These are phyloP conservation scores for Fusarium pininemorale DNA, from an alignment of 2,329 filamentous ascomycete genomes.

Conservation along the genomic window DNA sequence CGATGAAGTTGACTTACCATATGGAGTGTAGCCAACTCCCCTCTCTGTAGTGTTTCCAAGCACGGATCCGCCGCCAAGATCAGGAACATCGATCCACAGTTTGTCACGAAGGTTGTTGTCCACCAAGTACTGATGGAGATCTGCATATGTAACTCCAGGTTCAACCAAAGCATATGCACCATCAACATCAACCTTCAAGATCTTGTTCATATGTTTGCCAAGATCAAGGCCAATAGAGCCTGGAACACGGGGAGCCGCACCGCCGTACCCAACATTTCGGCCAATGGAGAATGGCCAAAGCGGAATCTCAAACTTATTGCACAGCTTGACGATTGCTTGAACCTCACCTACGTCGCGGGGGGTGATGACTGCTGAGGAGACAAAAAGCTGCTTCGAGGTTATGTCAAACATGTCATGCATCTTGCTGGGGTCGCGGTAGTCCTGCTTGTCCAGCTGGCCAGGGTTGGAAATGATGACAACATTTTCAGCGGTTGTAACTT, in stretches of 20 bases:
- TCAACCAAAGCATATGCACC: constrained; percentile 27
- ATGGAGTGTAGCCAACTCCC: constrained; percentile 32
- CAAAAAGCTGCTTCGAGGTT: constrained; percentile 20
- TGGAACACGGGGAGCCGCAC: constrained; percentile 26
- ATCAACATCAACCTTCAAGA: constrained; percentile 27
- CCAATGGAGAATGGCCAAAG: constrained; percentile 35
- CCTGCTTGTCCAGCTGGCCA: constrained; percentile 4
- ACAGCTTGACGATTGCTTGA: constrained; percentile 10
- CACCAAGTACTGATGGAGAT: constrained; percentile 26
- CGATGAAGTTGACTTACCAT: not conserved
- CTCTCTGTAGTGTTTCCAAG: constrained; percentile 28
- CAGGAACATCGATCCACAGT: constrained; percentile 33
- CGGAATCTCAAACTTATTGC: constrained; percentile 29
- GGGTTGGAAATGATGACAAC: constrained; percentile 8
- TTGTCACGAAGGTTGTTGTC: constrained; percentile 24
- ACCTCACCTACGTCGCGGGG: constrained; percentile 28
- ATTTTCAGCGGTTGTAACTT: constrained; percentile 2
- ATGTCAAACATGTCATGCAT: constrained; percentile 35
- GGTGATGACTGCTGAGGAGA: constrained; percentile 24
- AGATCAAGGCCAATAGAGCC: constrained; percentile 16
- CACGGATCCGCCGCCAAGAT: constrained; percentile 27
- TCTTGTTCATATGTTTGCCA: constrained; percentile 30
- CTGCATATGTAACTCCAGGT: constrained; percentile 22
- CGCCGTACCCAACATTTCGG: constrained; percentile 29
- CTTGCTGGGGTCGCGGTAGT: constrained; percentile 32